Conservation (phyloP, 192 early-diverging fungal genomes). For the Coemansia sp. region DNA sequence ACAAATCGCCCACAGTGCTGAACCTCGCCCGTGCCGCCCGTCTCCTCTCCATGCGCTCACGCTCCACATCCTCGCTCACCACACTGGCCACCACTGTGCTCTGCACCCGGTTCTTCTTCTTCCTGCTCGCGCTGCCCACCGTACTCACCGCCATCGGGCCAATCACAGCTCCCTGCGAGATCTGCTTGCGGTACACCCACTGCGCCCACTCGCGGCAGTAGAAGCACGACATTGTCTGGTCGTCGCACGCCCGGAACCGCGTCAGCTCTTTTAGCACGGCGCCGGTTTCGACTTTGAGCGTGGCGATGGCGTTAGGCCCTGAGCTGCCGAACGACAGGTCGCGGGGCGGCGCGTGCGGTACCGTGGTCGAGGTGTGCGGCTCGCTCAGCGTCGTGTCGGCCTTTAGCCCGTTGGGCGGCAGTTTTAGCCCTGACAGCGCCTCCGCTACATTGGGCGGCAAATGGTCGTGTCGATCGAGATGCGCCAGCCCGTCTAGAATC, state of each 20-base stretch:
- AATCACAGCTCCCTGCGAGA: slow-evolving; percentile 24
- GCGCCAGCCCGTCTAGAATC: slow-evolving; percentile 51
- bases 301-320: slow-evolving; percentile 48
- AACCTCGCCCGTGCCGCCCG: slow-evolving; percentile 37
- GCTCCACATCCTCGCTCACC: slow-evolving; percentile 17
- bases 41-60: slow-evolving; percentile 44
- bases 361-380: background rate
- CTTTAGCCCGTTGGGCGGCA: background rate
- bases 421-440: slow-evolving; percentile 5
- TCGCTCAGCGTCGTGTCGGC: background rate
- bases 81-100: background rate
- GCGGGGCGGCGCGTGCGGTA: background rate
- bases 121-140: slow-evolving; percentile 16
- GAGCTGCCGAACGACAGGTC: background rate
- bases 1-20: slow-evolving; percentile 40
- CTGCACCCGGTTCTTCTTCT: slow-evolving; percentile 38
- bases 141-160: background rate
- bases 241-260: slow-evolving; percentile 71
- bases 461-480: slow-evolving; percentile 46
- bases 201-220: slow-evolving; percentile 83
- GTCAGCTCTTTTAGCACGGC: slow-evolving; percentile 66
- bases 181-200: slow-evolving; percentile 70
- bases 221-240: slow-evolving; percentile 64
- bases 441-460: slow-evolving; percentile 35
- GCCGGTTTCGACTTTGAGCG: slow-evolving; percentile 64